phyloP scores from a whole-genome alignment of 2,329 filamentous ascomycete genomes.

The Exophiala lecanii-corni region DNA sequence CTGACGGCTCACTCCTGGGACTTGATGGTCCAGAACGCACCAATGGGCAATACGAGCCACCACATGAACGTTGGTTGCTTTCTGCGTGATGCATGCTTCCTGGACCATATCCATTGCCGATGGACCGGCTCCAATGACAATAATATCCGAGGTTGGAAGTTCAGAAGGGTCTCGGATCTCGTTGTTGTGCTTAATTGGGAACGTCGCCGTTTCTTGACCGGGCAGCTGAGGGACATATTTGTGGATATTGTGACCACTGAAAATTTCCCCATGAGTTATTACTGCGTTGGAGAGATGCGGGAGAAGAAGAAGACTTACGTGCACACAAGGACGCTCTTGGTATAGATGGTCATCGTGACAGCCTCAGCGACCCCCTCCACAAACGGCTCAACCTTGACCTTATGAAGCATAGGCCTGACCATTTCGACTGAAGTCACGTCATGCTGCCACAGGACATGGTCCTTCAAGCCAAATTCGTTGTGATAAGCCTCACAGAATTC shows the following conservation, averaged over 20 bases:
- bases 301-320: conserved; percentile 2
- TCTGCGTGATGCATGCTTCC: conserved; percentile 6
- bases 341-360: conserved; percentile 4
- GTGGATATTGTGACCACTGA: conserved; percentile 4
- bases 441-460: conserved; percentile 10
- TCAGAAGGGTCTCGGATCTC: conserved; percentile 5
- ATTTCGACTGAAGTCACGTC: conserved; percentile 11
- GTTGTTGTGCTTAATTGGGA: conserved; percentile 8
- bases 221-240: conserved; percentile 1
- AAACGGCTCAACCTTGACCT: conserved; percentile 6
- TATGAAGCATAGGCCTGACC: conserved; percentile 10
- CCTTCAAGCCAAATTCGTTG: conserved; percentile 3
- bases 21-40: background rate
- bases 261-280: background rate
- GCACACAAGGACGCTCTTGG: conserved; percentile 5
- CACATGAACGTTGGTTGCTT: conserved; percentile 5
- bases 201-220: conserved; percentile 5
- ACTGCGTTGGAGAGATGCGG: background rate
- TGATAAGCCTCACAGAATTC: conserved; percentile 7
- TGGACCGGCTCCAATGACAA: conserved; percentile 4
- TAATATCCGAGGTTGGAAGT: conserved; percentile 3
- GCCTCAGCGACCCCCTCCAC: conserved; percentile 1
- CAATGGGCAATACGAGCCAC: conserved; percentile 5
- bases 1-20: background rate
- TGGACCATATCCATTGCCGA: conserved; percentile 6